Conservation (phyloP, 495 filamentous ascomycete genomes). For the Rostrohypoxylon terebratum region DNA sequence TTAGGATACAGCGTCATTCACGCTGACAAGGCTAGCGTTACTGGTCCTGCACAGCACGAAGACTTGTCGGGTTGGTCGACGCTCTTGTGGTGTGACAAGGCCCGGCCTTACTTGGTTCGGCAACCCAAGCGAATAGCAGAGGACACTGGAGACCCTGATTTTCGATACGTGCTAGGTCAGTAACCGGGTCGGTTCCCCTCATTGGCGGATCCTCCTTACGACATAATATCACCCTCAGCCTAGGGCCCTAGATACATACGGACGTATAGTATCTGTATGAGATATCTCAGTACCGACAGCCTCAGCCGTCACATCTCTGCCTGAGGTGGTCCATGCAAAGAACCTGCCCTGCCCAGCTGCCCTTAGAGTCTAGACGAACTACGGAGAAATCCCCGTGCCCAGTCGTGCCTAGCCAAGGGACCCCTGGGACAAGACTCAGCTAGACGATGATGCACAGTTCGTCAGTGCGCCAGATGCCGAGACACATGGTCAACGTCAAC, state of each 20-base stretch:
- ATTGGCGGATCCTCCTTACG: constrained; percentile 26
- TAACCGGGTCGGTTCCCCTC: constrained; percentile 25
- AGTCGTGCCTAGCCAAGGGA: constrained; percentile 15
- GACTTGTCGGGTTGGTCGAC: constrained; percentile 39
- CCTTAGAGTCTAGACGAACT: constrained; percentile 28
- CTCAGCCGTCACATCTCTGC: constrained; percentile 12
- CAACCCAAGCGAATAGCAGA: constrained; percentile 31
- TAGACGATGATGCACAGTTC: constrained; percentile 13
- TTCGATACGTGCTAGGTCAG: constrained; percentile 26
- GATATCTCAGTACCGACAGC: background rate
- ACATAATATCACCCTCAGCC: background rate
- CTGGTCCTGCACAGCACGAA: constrained; percentile 35
- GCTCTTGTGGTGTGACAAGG: constrained; percentile 32
- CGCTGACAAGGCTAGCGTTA: constrained; percentile 39
- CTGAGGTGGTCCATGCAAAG: constrained; percentile 19
- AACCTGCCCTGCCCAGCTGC: constrained; percentile 6
- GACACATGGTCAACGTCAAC: constrained; percentile 11
- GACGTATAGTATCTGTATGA: constrained; percentile 17
- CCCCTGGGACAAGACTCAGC: constrained; percentile 11
- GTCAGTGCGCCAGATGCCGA: constrained; percentile 11
- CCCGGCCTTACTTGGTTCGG: constrained; percentile 22
- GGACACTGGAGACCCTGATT: constrained; percentile 29
- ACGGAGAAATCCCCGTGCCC: constrained; percentile 14
- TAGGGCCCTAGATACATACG: constrained; percentile 5
- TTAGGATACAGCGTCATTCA: constrained; percentile 35